Base-by-base conservation (phyloP, 495 filamentous ascomycete genomes). In the Hypomontagnella monticulosa region DNA sequence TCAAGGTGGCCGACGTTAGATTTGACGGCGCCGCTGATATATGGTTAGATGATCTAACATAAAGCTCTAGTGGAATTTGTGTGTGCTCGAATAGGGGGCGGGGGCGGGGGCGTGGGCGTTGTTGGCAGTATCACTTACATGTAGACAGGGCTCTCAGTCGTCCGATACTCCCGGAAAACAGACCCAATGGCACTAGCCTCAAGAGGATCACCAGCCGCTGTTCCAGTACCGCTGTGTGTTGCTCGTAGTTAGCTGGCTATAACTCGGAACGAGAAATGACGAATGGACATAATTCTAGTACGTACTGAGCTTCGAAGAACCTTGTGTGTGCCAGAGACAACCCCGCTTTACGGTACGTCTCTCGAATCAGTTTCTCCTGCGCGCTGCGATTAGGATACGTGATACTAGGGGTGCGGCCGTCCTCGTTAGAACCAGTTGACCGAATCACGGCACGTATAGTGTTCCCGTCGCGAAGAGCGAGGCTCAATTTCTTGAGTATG, bases 381-480 rank as follows among this genome's bases (percentile, higher is more conserved):
- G 78, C 78, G 1, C 71, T 63, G 0, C 51, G 59, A 54, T 67
- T 82, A 0, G 87, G 86, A 12, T 79, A 61, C 0, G 80, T 83
- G 36, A 88, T 82, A 0, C 71, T 64, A 0, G 66, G 23, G 3
- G 23, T 68, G n/a, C 78, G 76, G 40, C 83, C 82, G 69, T 87
- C 79, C 32, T 80, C 52, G 55, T 88, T 88, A 32, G 79, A 60
- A 0, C 75, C 79, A 11, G 77, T 78, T 0, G 72, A 75, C 4
- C 83, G 78, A 48, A 91, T 84, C 0, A 90, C 75, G 6, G 79
- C 83, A 9, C 85, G 77, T 33, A 89, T 83, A 0, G 78, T 79
- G 48, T 83, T 73, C 4, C 75, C 74, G 53, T 81, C 79, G 1
- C 37, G 16, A 4, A 81, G 12, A 1, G 81, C 87, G 40, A 80